These are phyloP conservation scores for Pseudozyma hubeiensis DNA, from an alignment of 1,284 basidiomycete genomes.

Conservation along the genomic window DNA sequence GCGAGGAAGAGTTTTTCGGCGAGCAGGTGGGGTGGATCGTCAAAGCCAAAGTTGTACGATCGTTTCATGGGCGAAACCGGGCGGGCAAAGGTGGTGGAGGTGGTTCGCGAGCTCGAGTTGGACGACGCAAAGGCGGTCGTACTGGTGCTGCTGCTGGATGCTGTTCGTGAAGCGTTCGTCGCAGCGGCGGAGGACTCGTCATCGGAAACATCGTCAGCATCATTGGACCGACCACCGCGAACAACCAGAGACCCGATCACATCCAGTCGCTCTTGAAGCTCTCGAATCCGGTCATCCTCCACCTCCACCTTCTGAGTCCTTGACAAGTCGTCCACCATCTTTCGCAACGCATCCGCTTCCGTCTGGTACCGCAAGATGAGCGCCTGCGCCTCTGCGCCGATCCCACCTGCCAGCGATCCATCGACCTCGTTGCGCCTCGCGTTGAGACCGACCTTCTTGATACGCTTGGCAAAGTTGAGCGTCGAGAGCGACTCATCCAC, in stretches of 20 bases:
- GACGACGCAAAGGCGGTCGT: neutral
- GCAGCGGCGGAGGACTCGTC: conserved; percentile 7
- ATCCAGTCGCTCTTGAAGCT: conserved; percentile 59
- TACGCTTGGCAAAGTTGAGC: conserved; percentile 85
- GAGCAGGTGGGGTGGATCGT: conserved; percentile 55
- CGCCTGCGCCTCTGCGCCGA: conserved; percentile 59
- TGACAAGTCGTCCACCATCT: conserved; percentile 54
- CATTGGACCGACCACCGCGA: conserved; percentile 43
- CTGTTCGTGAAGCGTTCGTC: neutral
- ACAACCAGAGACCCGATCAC: conserved; percentile 60
- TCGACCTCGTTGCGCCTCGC: conserved; percentile 91
- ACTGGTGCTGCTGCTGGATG: conserved; percentile 7
- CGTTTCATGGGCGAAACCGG: conserved; percentile 57
- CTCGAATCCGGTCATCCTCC: conserved; percentile 36
- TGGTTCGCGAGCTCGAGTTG: conserved; percentile 8
- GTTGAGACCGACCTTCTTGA: conserved; percentile 82
- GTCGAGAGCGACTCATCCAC: conserved; percentile 85
- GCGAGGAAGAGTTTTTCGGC: conserved; percentile 63
- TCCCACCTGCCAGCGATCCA: conserved; percentile 16
- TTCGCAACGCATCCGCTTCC: conserved; percentile 58
- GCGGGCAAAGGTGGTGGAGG: conserved; percentile 25
- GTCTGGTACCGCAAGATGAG: conserved; percentile 59
- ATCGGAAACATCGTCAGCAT: conserved; percentile 4
- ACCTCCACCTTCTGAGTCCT: conserved; percentile 1
- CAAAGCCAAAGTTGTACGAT: conserved; percentile 36